Base-by-base conservation (phyloP, 75 land plant species). In the Cupressus sempervirens region DNA sequence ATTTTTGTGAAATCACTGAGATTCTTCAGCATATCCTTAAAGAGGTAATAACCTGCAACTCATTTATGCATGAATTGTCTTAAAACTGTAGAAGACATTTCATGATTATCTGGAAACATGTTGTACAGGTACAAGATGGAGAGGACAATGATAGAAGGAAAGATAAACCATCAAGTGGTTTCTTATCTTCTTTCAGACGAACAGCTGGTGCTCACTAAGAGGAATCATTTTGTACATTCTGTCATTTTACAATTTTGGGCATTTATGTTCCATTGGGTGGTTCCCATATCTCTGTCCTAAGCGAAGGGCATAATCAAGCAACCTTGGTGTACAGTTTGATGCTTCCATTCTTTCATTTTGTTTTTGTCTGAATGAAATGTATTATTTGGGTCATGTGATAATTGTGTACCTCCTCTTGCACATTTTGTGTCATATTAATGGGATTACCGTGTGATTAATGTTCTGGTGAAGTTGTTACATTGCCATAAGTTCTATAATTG, bases 1-100 rank as follows among this genome's bases (percentile, higher is more conserved):
- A 93, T 58, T 98, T 98, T 83, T 92, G 94, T 35, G 94, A 93
- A 85, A 93, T 98, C 58, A 91, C 94, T 3, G 89, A 89, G 82
- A 87, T 87, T 16, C 88, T 98, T 26, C 92, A 93, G 88, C 91
- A 91, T 23, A 90, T 93, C 82, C 85, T 91, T 35, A 96, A 94
- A 84, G 97, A 96, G 96, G 98, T 95, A 83, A 40, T 3, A 29
- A 4, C 7, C 6, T 12, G 29, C 20, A 16, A 13, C 7, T n/a
- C 45, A 48, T 84, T 68, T 29, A 40, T 29, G 20, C 20, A 38
- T n/a, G 36, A 83, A 38, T 23, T 13, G 2, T 15, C 13, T 77
- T 76, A 38, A 43, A 43, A 35, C 34, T 36, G 81, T 23, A 83
- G 36, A 26, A 36, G 23, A 9, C 20, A 40, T 36, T 43, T 84